phyloP scores from a whole-genome alignment of 495 filamentous ascomycete species.

The Filosporella fistucella region DNA sequence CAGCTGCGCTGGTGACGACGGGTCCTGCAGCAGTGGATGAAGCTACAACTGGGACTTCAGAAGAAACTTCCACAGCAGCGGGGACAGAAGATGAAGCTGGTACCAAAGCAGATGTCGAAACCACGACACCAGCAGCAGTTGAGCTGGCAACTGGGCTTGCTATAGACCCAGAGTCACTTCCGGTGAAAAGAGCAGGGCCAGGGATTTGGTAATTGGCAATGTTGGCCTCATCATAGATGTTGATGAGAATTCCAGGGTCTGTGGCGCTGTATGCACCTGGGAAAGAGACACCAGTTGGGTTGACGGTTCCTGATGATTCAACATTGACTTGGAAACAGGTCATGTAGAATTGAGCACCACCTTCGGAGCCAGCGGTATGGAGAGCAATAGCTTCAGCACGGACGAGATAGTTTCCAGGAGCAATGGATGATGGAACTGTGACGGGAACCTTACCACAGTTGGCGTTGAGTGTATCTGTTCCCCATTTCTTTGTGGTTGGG shows the following conservation, averaged over 20 bases:
- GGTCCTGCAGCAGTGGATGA: too few species aligned
- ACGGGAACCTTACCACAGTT: constrained; percentile 33
- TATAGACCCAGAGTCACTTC: background rate
- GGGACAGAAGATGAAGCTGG: background rate
- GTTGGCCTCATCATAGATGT: constrained; percentile 50
- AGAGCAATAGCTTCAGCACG: constrained; percentile 47
- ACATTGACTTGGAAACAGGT: constrained; percentile 49
- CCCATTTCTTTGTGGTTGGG: background rate
- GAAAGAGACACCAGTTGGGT: constrained; percentile 44
- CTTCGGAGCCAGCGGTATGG: constrained; percentile 32
- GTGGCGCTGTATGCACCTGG: constrained; percentile 47
- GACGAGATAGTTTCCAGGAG: constrained; percentile 45
- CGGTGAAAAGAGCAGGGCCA: constrained; percentile 37
- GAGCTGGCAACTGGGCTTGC: constrained; percentile 11
- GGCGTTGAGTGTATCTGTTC: constrained; percentile 8
- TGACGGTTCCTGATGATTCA: constrained; percentile 38
- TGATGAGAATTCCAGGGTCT: constrained; percentile 47
- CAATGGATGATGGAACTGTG: constrained; percentile 35
- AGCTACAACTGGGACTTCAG: too few species aligned
- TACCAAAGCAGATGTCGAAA: too few species aligned
- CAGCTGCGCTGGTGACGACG: too few species aligned
- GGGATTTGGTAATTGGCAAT: constrained; percentile 40
- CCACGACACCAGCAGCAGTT: constrained; percentile 8
- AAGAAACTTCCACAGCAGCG: too few species aligned
- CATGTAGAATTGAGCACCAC: constrained; percentile 46